A percentile compares a stretch with the other conserved stretches of the same genome.
phyloP scores from a whole-genome alignment of 2,329 filamentous ascomycete species.

The Hymenoscyphus linearis region DNA sequence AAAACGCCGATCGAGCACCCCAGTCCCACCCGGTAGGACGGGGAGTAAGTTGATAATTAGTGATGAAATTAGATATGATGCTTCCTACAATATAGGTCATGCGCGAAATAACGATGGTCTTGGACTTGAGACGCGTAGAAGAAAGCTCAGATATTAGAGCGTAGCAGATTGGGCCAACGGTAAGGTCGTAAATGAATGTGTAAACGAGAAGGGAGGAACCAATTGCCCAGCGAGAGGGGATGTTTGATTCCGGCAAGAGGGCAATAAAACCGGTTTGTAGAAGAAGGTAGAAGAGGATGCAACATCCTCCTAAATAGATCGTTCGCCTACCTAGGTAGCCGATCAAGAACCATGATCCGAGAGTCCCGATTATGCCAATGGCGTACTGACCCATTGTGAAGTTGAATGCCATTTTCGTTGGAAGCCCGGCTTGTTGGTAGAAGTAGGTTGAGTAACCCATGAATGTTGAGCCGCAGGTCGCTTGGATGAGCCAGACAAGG shows the following conservation, averaged over 20 bases:
- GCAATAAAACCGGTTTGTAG: slow-evolving; percentile 42
- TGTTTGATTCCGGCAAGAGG: slow-evolving; percentile 36
- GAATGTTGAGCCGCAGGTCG: slow-evolving; percentile 55
- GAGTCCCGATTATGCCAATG: slow-evolving; percentile 45
- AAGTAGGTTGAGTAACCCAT: slow-evolving; percentile 59
- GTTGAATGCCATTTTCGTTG: slow-evolving; percentile 43
- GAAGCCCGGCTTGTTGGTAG: slow-evolving; percentile 47
- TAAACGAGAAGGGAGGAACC: slow-evolving; percentile 38
- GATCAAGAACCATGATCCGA: slow-evolving; percentile 45
- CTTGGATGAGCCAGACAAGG: slow-evolving; percentile 58
- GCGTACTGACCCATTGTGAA: slow-evolving; percentile 40
- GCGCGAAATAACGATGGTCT: slow-evolving; percentile 66
- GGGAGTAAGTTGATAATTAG: slow-evolving; percentile 61
- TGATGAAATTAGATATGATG: slow-evolving; percentile 43
- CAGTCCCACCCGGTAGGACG: slow-evolving; percentile 36
- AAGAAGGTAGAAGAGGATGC: slow-evolving; percentile 37
- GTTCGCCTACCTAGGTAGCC: slow-evolving; percentile 43
- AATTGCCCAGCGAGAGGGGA: slow-evolving; percentile 41
- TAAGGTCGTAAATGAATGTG: slow-evolving; percentile 39
- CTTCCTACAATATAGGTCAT: slow-evolving; percentile 34
- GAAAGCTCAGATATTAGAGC: slow-evolving; percentile 39
- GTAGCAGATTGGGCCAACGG: slow-evolving; percentile 41
- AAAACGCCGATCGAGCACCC: slow-evolving; percentile 37
- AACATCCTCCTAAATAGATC: slow-evolving; percentile 45
- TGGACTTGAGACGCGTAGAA: slow-evolving; percentile 63